phyloP scores from a whole-genome alignment of 2,329 filamentous ascomycete genomes.

The Monilinia aucupariae region DNA sequence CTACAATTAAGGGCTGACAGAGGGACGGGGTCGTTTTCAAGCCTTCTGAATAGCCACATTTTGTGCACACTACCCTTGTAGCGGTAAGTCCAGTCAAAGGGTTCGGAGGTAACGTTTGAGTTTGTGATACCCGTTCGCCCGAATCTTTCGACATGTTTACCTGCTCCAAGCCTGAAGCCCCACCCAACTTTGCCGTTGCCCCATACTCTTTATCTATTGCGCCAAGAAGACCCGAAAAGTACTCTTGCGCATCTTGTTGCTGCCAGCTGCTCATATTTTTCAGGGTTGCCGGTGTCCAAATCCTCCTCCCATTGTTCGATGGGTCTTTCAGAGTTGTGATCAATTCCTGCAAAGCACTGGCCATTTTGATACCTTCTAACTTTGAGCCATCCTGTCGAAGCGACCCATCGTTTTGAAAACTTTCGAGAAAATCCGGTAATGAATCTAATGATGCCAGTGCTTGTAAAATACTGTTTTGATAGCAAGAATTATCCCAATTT shows the following conservation, averaged over 20 bases:
- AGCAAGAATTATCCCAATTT: constrained; percentile 94
- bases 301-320: constrained; percentile 64
- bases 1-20: constrained; percentile 81
- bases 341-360: constrained; percentile 45
- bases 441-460: constrained; percentile 70
- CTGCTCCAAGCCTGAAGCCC: constrained; percentile 26
- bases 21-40: constrained; percentile 90
- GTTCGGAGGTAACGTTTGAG: constrained; percentile 48
- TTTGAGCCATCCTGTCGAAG: constrained; percentile 19
- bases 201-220: constrained; percentile 74
- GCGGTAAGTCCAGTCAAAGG: constrained; percentile 84
- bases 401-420: constrained; percentile 37
- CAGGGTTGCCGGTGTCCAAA: constrained; percentile 76
- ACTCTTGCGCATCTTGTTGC: constrained; percentile 97
- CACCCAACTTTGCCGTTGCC: constrained; percentile 39
- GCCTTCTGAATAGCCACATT: constrained; percentile 81
- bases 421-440: constrained; percentile 60
- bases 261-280: constrained; percentile 94
- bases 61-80: constrained; percentile 80
- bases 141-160: constrained; percentile 18
- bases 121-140: constrained; percentile 3
- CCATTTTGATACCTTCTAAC: constrained; percentile 32
- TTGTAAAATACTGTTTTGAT: constrained; percentile 93
- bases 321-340: constrained; percentile 65
- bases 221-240: constrained; percentile 84